Evolutionary conservation across 2,329 filamentous ascomycete species (phyloP).

Genomic region (Immersiporthe knoxdaviesiana): DNA sequence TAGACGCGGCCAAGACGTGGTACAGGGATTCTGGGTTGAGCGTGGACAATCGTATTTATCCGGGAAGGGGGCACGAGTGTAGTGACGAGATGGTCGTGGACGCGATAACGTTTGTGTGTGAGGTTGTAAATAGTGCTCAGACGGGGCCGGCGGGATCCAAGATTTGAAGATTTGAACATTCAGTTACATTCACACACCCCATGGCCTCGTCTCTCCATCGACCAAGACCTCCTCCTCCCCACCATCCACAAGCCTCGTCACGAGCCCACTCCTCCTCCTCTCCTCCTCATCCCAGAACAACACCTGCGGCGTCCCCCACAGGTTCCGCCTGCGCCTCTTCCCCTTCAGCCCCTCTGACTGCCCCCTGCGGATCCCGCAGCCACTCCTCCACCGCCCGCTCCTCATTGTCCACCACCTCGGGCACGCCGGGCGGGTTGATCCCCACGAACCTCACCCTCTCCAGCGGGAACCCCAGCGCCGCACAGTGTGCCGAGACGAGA

Average conservation of each 20-base stretch:
- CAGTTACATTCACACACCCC: no score
- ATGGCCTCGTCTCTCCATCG: conserved; percentile 43
- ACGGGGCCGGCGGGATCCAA: conserved; percentile 32
- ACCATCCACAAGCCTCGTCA: conserved; percentile 38
- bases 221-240: conserved; percentile 45
- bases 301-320: conserved; percentile 49
- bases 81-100: conserved; percentile 68
- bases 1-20: conserved; percentile 55
- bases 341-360: conserved; percentile 46
- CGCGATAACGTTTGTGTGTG: conserved; percentile 65
- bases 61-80: conserved; percentile 71
- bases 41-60: conserved; percentile 69
- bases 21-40: conserved; percentile 58
- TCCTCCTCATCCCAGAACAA: conserved; percentile 47
- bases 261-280: conserved; percentile 43
- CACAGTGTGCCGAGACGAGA: conserved; percentile 66
- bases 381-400: conserved; percentile 51
- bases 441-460: conserved; percentile 58
- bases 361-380: conserved; percentile 57
- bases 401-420: conserved; percentile 30
- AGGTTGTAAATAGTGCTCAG: conserved; percentile 44
- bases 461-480: conserved; percentile 59
- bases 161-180: not conserved
- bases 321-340: conserved; percentile 55
- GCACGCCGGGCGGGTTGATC: conserved; percentile 61